Evolutionary conservation across 2,329 filamentous ascomycete genomes (phyloP), one percentile per base, ranked within the genome.

Genomic region (Fusarium longipes): DNA sequence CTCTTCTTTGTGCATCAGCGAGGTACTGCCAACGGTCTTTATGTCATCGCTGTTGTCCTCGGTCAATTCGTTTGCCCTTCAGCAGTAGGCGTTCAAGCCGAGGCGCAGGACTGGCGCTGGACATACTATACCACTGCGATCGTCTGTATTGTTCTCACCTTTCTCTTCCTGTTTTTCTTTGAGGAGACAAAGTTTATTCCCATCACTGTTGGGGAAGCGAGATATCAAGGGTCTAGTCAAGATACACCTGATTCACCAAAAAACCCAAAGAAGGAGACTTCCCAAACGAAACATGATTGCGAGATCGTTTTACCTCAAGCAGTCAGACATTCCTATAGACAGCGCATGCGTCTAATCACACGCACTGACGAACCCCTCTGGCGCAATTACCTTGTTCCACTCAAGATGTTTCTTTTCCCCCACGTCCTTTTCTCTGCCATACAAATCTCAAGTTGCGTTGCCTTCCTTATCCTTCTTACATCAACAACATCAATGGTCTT

Each of bases 351-450:
- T 6, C 55, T 74, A 15, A 10, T 62, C 1, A 75, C 73, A 3
- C 66, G 60, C 2, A 73, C 60, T 1, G 47, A 67, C 17, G 65
- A 73, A 30, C 27, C 63, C 14, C 42, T 72, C 9, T 57, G 58
- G 35, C 40, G 58, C 1, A 45, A 65, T 7, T 64, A 71, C 17
- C 18, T 67, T 5, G 50, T 72, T 7, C 73, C 57, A 0, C 59
- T 59, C 17, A 58, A 59, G 1, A 59, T 67, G 39, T 62, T 69
- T 8, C 47, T 55, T 1, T 79, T 82, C 6, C 80, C 80, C 0
- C 77, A 79, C 0, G 76, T 82, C 5, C 43, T 79, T n/a, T 81
- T 78, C 48, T 75, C 77, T 0, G 77, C 73, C 0, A 33, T 82
- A 1, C 78, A 81, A 40, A 79, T 80, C 38, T 79, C 78, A 0